Evolutionary conservation across 2,329 filamentous ascomycete genomes (phyloP).

Genomic region (Lecanicillium sp.): DNA sequence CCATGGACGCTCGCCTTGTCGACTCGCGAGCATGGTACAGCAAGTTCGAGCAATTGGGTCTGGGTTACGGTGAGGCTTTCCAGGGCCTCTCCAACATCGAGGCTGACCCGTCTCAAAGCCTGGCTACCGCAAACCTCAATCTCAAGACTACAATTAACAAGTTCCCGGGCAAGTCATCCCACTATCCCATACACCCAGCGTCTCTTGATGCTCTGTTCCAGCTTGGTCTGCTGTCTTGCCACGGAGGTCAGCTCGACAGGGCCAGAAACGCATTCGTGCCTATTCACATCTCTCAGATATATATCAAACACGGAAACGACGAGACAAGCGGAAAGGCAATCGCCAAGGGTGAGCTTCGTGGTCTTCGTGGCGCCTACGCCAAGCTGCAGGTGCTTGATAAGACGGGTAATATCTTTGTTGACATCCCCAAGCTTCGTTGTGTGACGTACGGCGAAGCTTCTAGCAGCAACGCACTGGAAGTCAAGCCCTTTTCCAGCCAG

Average conservation of each 20-base stretch:
- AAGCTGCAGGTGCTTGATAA: constrained; percentile 19
- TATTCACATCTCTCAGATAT: constrained; percentile 18
- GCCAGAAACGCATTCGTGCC: constrained; percentile 21
- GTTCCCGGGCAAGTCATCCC: constrained; percentile 17
- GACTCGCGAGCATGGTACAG: constrained; percentile 17
- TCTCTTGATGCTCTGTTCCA: constrained; percentile 23
- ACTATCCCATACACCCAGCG: constrained; percentile 5
- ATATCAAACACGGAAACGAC: constrained; percentile 19
- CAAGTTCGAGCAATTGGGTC: constrained; percentile 19
- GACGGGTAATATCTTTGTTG: constrained; percentile 19
- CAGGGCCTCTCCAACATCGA: constrained; percentile 17
- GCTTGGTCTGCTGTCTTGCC: constrained; percentile 21
- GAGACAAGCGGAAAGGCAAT: background rate
- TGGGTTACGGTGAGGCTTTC: constrained; percentile 21
- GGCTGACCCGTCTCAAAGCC: constrained; percentile 18
- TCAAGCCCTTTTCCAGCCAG: background rate
- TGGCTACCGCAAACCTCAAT: constrained; percentile 17
- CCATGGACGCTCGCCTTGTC: background rate
- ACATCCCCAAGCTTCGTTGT: constrained; percentile 19
- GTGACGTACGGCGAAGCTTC: constrained; percentile 18
- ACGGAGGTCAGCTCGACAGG: constrained; percentile 18
- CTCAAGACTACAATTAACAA: constrained; percentile 16
- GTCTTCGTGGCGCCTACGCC: constrained; percentile 18
- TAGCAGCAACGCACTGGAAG: constrained; percentile 13
- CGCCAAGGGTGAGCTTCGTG: constrained; percentile 5